phyloP scores from a whole-genome alignment of 495 filamentous ascomycete species.

The Podospora pseudocomata region DNA sequence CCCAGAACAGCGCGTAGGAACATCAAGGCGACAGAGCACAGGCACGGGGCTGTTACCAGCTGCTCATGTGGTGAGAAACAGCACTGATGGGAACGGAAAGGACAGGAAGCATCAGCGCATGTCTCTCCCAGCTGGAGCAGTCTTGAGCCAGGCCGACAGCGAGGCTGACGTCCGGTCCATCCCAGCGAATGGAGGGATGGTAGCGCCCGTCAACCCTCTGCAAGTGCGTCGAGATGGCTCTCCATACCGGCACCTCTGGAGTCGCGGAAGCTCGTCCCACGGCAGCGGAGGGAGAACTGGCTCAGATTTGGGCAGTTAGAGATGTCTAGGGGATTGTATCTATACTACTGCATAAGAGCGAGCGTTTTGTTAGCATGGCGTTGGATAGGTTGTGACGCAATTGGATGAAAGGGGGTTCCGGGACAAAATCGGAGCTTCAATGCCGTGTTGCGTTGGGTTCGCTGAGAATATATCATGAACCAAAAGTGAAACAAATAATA shows the following conservation, averaged over 20 bases:
- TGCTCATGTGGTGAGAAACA: not conserved
- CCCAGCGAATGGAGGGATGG: not conserved
- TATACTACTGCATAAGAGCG: not conserved
- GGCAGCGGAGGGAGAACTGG: slow-evolving; percentile 33
- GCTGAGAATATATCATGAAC: too few species aligned
- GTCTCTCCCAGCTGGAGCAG: slow-evolving; percentile 16
- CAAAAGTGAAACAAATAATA: not conserved
- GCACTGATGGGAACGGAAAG: not conserved
- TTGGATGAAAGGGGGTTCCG: slow-evolving; percentile 37
- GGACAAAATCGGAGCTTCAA: slow-evolving; percentile 22
- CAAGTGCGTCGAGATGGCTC: slow-evolving; percentile 17
- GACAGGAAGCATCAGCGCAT: slow-evolving; percentile 17
- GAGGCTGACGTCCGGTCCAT: slow-evolving; percentile 10
- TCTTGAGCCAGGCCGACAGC: not conserved
- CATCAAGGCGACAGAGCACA: not conserved
- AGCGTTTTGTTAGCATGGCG: not conserved
- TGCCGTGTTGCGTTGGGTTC: not conserved
- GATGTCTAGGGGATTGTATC: not conserved
- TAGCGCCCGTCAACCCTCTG: slow-evolving; percentile 8
- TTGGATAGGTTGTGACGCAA: not conserved
- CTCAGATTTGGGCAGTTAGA: slow-evolving; percentile 24
- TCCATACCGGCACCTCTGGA: slow-evolving; percentile 20
- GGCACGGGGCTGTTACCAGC: not conserved
- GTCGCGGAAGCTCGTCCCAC: slow-evolving; percentile 25
- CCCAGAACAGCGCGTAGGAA: not conserved